Percentiles rank a stretch among this genome's conserved stretches.
phyloP scores from a whole-genome alignment of 768 basidiomycete genomes.

The Tricholoma sp. region DNA sequence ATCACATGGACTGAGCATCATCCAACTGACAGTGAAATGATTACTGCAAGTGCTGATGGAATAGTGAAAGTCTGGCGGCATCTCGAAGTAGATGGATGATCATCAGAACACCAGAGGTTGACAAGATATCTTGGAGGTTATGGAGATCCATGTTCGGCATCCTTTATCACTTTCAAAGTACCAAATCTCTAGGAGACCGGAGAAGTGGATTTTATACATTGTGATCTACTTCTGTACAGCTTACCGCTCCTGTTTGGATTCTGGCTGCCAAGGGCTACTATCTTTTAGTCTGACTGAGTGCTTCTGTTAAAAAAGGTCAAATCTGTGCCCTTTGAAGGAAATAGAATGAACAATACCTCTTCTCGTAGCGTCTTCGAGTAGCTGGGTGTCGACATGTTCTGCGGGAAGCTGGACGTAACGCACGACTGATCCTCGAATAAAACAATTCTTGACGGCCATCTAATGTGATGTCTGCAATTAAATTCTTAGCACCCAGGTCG shows the following conservation, averaged over 20 bases:
- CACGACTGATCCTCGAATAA: constrained; percentile 97
- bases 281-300: constrained; percentile 40
- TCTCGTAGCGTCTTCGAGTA: constrained; percentile 94
- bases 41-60: constrained; percentile 89
- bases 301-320: constrained; percentile 28
- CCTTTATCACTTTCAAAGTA: neutral
- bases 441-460: constrained; percentile 99
- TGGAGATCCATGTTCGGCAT: neutral
- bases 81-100: constrained; percentile 20
- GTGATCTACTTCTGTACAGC: neutral
- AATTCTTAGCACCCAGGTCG: neutral
- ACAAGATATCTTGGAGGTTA: neutral
- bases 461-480: constrained; percentile 22
- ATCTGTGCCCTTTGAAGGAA: neutral
- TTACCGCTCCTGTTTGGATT: neutral
- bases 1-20: constrained; percentile 93
- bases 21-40: constrained; percentile 77
- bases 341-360: constrained; percentile 55
- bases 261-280: constrained; percentile 12
- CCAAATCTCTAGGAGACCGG: neutral
- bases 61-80: constrained; percentile 86
- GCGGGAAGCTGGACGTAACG: constrained; percentile 95
- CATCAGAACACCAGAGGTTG: neutral
- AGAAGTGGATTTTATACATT: neutral
- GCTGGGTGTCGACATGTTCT: constrained; percentile 89